Base-by-base conservation (phyloP, 345 rosid species). In the Balakata baccata region DNA sequence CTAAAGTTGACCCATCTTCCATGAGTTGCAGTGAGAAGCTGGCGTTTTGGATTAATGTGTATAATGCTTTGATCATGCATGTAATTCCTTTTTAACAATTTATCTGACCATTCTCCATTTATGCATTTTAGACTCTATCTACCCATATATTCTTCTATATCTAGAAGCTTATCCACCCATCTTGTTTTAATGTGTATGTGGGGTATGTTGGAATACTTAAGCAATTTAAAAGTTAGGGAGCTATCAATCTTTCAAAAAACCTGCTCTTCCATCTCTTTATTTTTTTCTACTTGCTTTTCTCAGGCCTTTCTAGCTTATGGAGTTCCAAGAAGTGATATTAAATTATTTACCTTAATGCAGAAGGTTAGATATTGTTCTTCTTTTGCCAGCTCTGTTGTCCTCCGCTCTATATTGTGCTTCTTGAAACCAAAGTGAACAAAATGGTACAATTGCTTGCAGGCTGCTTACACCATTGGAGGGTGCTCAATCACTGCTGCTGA, bases 291-390 rank as follows among this genome's bases (percentile, higher is more conserved):
- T 62, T 34, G 47, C 1, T 14, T 51, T 67, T 82, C 80, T 74
- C 89, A 91, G 99, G 99, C 96, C 46, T 92, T 87, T 84, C 84
- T 95, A 81, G 99, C 99, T 22, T 95, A 92, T 73, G 98, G 99
- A 22, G 94, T 95, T 72, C 98, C 99, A 7, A 88, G 86, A 84
- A 90, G 97, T 52, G 99, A 95, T 73, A 76, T 92, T 72, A 95
- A 95, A 86, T 85, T 92, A 77, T 91, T 95, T 85, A 89, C 98
- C 38, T 82, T 95, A 82, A 92, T 92, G 98, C 98, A 92, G 82
- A 92, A 92, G 99, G 99, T 95, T 74, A 74, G 74, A 71, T 68
- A 23, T 66, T 64, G 17, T 59, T 25, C 38, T 53, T 52, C 56
- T 14, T 61, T 58, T 10, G 46, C 50, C 63, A 49, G 60, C 60